Base-by-base conservation (phyloP, 805 yeast genomes). In the Starmerella kuoi region DNA sequence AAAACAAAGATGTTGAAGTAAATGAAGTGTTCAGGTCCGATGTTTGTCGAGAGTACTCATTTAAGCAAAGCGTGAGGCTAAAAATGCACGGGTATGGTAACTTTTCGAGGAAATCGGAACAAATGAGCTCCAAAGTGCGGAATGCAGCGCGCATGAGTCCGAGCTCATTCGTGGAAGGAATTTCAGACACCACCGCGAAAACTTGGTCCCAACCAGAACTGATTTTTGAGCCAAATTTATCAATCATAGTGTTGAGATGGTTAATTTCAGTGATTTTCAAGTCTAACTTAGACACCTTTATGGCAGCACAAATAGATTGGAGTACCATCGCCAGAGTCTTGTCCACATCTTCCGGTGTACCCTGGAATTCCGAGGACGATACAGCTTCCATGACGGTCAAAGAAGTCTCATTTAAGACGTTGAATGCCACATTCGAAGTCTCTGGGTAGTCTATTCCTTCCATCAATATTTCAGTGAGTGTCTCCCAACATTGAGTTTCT, bases 1-100 rank as follows among this genome's bases (percentile, higher is more conserved):
- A 88, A 55, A 86, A 87, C 51, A 86, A 81, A 51, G 95, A 83
- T 7, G 86, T 81, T 0, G 95, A 78, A 37, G 94, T 83, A 57
- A 88, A 86, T 0, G 96, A 83, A 18, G 85, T 82, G 58, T 88
- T 88, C 50, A 88, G 60, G 50, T 88, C 95, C 48, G 65, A 67
- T 1, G 60, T 62, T 54, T 91, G 97, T 2, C 69, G 61, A 26
- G 84, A 77, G 60, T 84, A 88, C 47, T 75, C 72, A 52, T 69
- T 72, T 28, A 88, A 64, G 1, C 87, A 75, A 48, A 83, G 85
- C 44, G 86, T 74, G 31, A 87, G 69, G 2, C 69, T 66, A 44
- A 70, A 72, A 28, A 83, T 66, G 42, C 78, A 79, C n/a, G 65
- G 62, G 26, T 69, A 60, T 0, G 96, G 94, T 9, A 91, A 64